A percentile compares a stretch with the other conserved stretches of the same genome.
These are phyloP conservation scores for Calonectria naviculata DNA, from an alignment of 2,329 filamentous ascomycete genomes.

Conservation along the genomic window DNA sequence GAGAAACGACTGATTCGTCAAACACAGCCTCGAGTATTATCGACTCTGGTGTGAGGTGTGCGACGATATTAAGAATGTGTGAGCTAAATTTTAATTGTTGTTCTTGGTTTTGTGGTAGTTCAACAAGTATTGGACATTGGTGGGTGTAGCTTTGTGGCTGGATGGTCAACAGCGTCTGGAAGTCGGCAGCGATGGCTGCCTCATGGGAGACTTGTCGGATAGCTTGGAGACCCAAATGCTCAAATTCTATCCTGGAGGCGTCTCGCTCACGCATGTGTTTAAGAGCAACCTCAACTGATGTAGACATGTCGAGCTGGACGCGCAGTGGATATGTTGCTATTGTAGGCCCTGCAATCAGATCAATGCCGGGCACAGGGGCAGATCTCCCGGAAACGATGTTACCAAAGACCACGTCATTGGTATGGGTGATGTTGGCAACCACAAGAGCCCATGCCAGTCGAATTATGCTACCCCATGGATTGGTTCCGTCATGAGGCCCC, in stretches of 20 bases:
- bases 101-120: neutral
- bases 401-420: neutral
- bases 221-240: neutral
- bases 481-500: neutral
- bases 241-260: neutral
- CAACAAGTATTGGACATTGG: neutral
- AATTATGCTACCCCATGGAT: neutral
- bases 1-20: neutral
- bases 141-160: neutral
- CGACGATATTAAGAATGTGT: neutral
- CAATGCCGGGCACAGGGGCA: neutral
- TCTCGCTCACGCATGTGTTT: neutral
- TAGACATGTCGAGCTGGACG: neutral
- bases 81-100: neutral
- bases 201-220: neutral
- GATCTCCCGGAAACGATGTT: neutral
- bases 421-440: neutral
- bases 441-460: conserved; percentile 1
- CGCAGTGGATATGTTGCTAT: conserved; percentile 3
- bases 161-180: conserved; percentile 2
- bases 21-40: neutral
- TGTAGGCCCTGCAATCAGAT: neutral
- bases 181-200: neutral
- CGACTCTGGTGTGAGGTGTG: neutral
- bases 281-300: neutral